Percentiles rank a stretch among this genome's conserved stretches.
These are phyloP conservation scores for Trametes villosa DNA, from an alignment of 768 basidiomycete genomes.

Conservation along the genomic window DNA sequence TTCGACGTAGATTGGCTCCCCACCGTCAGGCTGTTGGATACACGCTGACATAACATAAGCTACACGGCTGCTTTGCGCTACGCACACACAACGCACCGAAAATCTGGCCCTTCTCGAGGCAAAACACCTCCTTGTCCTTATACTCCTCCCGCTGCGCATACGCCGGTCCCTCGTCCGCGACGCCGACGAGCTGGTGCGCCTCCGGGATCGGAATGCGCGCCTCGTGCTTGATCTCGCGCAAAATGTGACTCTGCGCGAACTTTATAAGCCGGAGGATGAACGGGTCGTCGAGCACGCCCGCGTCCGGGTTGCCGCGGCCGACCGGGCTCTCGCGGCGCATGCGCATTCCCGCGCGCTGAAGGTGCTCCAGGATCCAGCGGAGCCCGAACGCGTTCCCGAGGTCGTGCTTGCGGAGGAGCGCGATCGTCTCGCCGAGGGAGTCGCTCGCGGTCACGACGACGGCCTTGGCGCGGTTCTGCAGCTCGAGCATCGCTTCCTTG, in stretches of 20 bases:
- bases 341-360: slow-evolving; percentile 41
- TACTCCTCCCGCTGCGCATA: slow-evolving; percentile 48
- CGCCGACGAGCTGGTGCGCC: slow-evolving; percentile 73
- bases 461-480: slow-evolving; percentile 64
- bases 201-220: slow-evolving; percentile 75
- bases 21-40: slow-evolving; percentile 54
- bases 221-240: slow-evolving; percentile 75
- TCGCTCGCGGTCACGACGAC: slow-evolving; percentile 63
- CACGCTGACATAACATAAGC: slow-evolving; percentile 48
- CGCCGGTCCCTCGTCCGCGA: slow-evolving; percentile 82
- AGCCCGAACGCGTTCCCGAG: slow-evolving; percentile 55
- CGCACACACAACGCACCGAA: slow-evolving; percentile 59
- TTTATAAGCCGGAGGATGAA: slow-evolving; percentile 26
- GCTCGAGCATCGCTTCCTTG: slow-evolving; percentile 55
- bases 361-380: slow-evolving; percentile 49
- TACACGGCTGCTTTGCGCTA: background rate
- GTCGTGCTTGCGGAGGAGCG: slow-evolving; percentile 51
- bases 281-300: slow-evolving; percentile 20
- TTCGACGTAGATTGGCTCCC: slow-evolving; percentile 56
- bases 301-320: too few relatives aligned
- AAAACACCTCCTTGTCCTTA: slow-evolving; percentile 52
- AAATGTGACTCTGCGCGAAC: slow-evolving; percentile 60
- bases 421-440: slow-evolving; percentile 50
- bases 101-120: slow-evolving; percentile 60
- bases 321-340: slow-evolving; percentile 16